Evolutionary conservation across 2,329 filamentous ascomycete genomes (phyloP).

Genomic region (Xylaria multiplex): DNA sequence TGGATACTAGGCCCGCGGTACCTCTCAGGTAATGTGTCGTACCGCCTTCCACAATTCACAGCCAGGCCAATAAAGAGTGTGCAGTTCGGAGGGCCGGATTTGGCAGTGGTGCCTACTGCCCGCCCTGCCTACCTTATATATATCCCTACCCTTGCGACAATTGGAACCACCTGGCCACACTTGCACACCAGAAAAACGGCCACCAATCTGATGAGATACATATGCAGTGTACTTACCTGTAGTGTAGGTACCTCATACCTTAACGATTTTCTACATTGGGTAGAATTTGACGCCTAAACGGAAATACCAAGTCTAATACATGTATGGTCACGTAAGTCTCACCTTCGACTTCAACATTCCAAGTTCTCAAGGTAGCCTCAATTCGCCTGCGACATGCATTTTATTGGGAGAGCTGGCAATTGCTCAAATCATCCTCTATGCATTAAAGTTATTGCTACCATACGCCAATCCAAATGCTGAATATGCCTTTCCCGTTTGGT

Average conservation of each 20-base stretch:
- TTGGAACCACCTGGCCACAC: slow-evolving; percentile 27
- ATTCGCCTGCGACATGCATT: not conserved
- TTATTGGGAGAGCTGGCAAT: not conserved
- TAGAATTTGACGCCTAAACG: too few relatives aligned
- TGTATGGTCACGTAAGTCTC: too few relatives aligned
- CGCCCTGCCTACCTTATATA: too few relatives aligned
- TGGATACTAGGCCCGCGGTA: slow-evolving; percentile 1
- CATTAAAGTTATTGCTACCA: slow-evolving; percentile 24
- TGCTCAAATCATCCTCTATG: slow-evolving; percentile 25
- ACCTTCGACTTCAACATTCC: too few relatives aligned
- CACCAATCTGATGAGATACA: not conserved
- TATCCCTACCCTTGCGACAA: slow-evolving; percentile 7
- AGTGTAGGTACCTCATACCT: too few relatives aligned
- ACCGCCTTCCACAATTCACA: not conserved
- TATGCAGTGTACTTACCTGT: too few relatives aligned
- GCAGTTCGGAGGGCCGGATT: slow-evolving; percentile 26
- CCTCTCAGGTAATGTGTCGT: not conserved
- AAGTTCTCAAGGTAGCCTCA: too few relatives aligned
- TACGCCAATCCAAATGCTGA: slow-evolving; percentile 46
- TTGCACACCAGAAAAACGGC: not conserved
- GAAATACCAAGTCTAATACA: too few relatives aligned
- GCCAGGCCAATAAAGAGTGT: slow-evolving; percentile 23
- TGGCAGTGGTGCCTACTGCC: slow-evolving; percentile 24
- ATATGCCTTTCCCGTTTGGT: slow-evolving; percentile 44
- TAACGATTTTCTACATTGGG: too few relatives aligned